phyloP scores from a whole-genome alignment of 768 basidiomycete species.

The Termitomyces sp. region DNA sequence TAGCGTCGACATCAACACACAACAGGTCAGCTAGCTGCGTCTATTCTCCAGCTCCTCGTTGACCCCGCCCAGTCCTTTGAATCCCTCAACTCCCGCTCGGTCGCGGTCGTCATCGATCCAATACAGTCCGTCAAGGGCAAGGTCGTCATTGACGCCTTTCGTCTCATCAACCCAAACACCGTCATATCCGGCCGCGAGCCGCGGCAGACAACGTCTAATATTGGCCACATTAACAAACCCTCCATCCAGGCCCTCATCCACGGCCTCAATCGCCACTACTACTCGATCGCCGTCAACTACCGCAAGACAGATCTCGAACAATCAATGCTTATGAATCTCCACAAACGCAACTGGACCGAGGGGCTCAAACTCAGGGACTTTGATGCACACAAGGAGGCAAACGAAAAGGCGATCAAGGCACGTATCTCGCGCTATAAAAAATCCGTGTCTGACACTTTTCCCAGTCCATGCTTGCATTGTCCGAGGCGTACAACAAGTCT shows the following conservation, averaged over 20 bases:
- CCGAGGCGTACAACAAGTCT: constrained; percentile 94
- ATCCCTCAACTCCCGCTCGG: constrained; percentile 85
- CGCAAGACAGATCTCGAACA: constrained; percentile 98
- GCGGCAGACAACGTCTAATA: constrained; percentile 95
- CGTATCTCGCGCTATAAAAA: constrained; percentile 16
- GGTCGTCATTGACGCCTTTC: constrained; percentile 98
- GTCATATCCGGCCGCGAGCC: constrained; percentile 92
- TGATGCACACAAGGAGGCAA: constrained; percentile 77
- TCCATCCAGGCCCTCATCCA: constrained; percentile 98
- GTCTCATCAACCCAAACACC: constrained; percentile 88
- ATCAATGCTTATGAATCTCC: constrained; percentile 97
- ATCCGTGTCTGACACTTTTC: constrained; percentile 5
- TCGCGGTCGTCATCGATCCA: constrained; percentile 96
- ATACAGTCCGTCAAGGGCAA: constrained; percentile 99
- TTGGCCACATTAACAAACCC: constrained; percentile 99
- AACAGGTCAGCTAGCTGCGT: constrained; percentile 64
- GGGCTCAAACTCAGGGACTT: constrained; percentile 92
- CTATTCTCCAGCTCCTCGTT: neutral
- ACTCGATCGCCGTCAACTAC: constrained; percentile 96
- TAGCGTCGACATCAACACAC: constrained; percentile 98
- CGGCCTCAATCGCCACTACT: constrained; percentile 96
- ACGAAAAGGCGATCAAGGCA: constrained; percentile 95
- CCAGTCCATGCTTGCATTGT: constrained; percentile 89
- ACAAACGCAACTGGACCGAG: constrained; percentile 99
- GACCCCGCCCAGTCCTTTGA: constrained; percentile 78